Percentiles rank a stretch among this genome's conserved stretches.
phyloP scores from a whole-genome alignment of 2,329 filamentous ascomycete genomes.

The Ramularia collo-cygni region DNA sequence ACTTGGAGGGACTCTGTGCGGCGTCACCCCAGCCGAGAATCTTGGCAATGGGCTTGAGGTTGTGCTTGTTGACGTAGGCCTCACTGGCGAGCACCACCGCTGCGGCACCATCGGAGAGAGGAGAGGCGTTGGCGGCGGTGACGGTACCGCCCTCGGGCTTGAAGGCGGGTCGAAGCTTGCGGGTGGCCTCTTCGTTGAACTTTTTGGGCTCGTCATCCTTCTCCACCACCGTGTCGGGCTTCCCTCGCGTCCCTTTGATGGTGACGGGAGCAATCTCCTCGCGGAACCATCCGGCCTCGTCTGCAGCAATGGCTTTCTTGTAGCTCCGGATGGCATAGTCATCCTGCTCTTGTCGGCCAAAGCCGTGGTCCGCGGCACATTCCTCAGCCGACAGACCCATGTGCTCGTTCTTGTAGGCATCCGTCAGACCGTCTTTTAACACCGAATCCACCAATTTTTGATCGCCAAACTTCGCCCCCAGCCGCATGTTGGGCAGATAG shows the following conservation, averaged over 20 bases:
- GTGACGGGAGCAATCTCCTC: slow-evolving; percentile 85
- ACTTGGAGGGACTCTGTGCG: slow-evolving; percentile 83
- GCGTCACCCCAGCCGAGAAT: slow-evolving; percentile 97
- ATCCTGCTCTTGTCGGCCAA: slow-evolving; percentile 82
- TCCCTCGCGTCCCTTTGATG: slow-evolving; percentile 80
- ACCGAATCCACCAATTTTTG: slow-evolving; percentile 84
- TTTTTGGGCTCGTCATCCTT: slow-evolving; percentile 96
- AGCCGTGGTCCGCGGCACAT: slow-evolving; percentile 74
- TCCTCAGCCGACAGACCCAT: slow-evolving; percentile 94
- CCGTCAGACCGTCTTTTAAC: slow-evolving; percentile 87
- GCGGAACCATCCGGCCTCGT: slow-evolving; percentile 72
- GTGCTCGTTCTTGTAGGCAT: slow-evolving; percentile 92
- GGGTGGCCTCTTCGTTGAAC: slow-evolving; percentile 49
- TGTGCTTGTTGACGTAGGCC: slow-evolving; percentile 85
- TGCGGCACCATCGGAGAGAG: slow-evolving; percentile 89
- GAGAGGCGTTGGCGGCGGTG: slow-evolving; percentile 92
- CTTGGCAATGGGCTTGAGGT: slow-evolving; percentile 86
- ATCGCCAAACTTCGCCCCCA: slow-evolving; percentile 88
- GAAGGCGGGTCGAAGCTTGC: slow-evolving; percentile 62
- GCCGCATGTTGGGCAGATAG: slow-evolving; percentile 83
- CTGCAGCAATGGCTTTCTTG: slow-evolving; percentile 83
- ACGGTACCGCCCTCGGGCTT: slow-evolving; percentile 74
- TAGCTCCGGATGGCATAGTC: slow-evolving; percentile 94
- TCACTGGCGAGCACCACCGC: slow-evolving; percentile 92
- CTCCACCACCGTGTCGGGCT: slow-evolving; percentile 72